These are phyloP conservation scores for Meira nashicola DNA, from an alignment of 1,284 basidiomycete genomes.

Conservation along the genomic window DNA sequence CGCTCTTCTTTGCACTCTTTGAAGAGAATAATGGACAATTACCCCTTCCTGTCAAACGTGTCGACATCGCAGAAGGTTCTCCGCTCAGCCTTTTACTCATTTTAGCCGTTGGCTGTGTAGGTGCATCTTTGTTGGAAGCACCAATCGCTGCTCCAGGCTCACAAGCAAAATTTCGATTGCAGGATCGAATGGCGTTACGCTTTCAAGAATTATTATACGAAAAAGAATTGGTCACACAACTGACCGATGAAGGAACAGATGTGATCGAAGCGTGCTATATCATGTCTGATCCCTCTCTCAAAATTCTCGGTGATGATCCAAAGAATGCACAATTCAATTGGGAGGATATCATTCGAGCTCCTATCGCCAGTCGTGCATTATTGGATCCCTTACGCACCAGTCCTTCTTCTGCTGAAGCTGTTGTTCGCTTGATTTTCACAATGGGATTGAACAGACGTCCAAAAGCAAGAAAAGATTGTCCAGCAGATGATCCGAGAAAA, in stretches of 20 bases:
- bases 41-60: neutral
- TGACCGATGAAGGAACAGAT: neutral
- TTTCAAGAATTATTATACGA: neutral
- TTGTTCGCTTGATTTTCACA: neutral
- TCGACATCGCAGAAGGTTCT: neutral
- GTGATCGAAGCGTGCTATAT: neutral
- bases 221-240: neutral
- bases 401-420: conserved; percentile 1
- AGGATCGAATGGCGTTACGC: conserved; percentile 1
- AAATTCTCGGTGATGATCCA: neutral
- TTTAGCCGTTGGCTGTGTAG: conserved; percentile 8
- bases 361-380: neutral
- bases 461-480: conserved; percentile 4
- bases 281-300: conserved; percentile 4
- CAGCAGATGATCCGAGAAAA: neutral
- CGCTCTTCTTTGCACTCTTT: conserved; percentile 7
- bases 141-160: neutral
- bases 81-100: neutral
- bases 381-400: neutral
- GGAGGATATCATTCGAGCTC: neutral
- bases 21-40: neutral
- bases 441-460: conserved; percentile 6
- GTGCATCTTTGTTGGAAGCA: conserved; percentile 5
- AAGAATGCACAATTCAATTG: neutral
- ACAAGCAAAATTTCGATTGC: conserved; percentile 5